Base-by-base conservation (phyloP, 768 basidiomycete genomes). In the Boletus rubescentipes region DNA sequence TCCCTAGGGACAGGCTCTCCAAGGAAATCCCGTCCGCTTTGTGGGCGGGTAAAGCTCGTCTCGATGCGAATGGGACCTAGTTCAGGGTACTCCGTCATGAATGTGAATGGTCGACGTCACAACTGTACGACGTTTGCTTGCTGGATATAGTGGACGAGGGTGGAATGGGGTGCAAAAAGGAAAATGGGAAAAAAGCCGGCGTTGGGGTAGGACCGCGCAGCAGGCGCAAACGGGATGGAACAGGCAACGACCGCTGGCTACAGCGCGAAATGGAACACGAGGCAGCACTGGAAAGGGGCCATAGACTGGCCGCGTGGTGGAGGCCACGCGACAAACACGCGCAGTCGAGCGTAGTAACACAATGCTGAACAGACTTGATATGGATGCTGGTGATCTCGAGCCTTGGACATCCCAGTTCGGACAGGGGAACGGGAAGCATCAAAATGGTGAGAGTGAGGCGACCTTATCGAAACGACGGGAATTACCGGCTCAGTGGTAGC, bases 221-320 rank as follows among this genome's bases (percentile, higher is more conserved):
- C 65, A 67, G 55, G 55, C 62, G 62, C 46, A 64, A 64, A 48
- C 54, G 29, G 59, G 54, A 64, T 67, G 59, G 64, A 46, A 51
- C 45, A 51, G 54, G 65, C 53, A 58, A 64, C 37, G 54, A 23
- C 48, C 56, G 49, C 37, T 57, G 48, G 36, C 34, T 46, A 26
- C 54, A 53, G 49, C 47, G 37, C 61, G 37, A 54, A 61, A 61
- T 53, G 37, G 49, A 63, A 57, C 68, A 70, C 66, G 68, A 72
- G 68, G 68, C 70, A 51, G 58, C 64, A 60, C 58, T 39, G 48
- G 54, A 70, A 69, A 61, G 60, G 60, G 57, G 65, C 30, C 58
- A 59, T 50, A 57, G 57, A 55, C 51, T 43, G 31, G 14, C 48
- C 52, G 34, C 62, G 54, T 66, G 64, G 18, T 35, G 9, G 18